These are phyloP conservation scores for Geotrichum histeridarum DNA, from an alignment of 1,139 yeast genomes.

Conservation along the genomic window DNA sequence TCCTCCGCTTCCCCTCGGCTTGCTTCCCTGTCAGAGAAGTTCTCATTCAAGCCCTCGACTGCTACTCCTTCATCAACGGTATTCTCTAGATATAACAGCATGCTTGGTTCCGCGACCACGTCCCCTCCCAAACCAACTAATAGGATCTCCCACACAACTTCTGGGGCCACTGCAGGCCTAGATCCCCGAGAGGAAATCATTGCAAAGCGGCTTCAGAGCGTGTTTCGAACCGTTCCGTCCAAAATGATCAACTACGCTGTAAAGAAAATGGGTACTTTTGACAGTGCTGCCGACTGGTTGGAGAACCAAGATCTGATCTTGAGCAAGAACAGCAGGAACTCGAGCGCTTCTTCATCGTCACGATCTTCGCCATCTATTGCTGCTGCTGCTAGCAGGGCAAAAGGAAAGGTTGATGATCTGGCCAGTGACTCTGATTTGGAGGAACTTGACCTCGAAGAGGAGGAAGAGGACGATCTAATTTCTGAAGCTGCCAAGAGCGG, in stretches of 20 bases:
- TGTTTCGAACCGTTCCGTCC: constrained; percentile 32
- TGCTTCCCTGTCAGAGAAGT: constrained; percentile 25
- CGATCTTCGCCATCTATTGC: background rate
- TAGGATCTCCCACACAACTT: constrained; percentile 1
- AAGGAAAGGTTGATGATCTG: background rate
- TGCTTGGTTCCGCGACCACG: constrained; percentile 16
- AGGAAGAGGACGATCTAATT: constrained; percentile 7
- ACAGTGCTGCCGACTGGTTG: constrained; percentile 38
- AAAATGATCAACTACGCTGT: constrained; percentile 34
- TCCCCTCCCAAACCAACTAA: constrained; percentile 11
- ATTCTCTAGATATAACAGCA: constrained; percentile 23
- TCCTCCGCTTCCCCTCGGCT: constrained; percentile 21
- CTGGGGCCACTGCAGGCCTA: constrained; percentile 7
- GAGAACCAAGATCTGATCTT: constrained; percentile 21
- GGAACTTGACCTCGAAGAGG: background rate
- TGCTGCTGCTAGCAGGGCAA: background rate
- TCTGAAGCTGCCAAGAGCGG: constrained; percentile 17
- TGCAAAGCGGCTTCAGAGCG: constrained; percentile 26
- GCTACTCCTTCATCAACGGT: constrained; percentile 22
- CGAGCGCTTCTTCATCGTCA: constrained; percentile 15
- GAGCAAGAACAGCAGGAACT: constrained; percentile 9
- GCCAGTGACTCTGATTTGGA: constrained; percentile 5
- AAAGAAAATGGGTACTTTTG: constrained; percentile 34
- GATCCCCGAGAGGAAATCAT: constrained; percentile 21
- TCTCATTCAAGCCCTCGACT: constrained; percentile 21